Base-by-base conservation (phyloP, 495 filamentous ascomycete species). In the Penicillium salamii region DNA sequence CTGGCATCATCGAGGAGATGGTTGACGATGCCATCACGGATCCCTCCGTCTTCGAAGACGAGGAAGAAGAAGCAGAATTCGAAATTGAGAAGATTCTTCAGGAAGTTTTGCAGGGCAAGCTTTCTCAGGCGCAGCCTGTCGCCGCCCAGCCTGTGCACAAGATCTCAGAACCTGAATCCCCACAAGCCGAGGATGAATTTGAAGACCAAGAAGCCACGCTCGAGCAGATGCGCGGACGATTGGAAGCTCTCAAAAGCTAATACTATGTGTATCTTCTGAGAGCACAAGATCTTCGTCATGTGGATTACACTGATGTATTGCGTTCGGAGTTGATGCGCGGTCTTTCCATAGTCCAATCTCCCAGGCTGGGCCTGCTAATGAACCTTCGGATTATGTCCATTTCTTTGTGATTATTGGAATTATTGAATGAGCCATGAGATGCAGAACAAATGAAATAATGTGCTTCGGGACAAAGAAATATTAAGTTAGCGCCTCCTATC, bases 1-100 rank as follows among this genome's bases (percentile, higher is more conserved):
- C 93, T 2, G 93, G 95, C 3, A 91, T 98, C 53, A 96, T 98
- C 50, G 93, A 98, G 71, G 93, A 98, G 74, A 96, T 97, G 86
- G 84, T 95, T 11, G 86, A 82, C 34, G 93, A 97, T 63, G 82
- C 77, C 33, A 68, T 97, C 54, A 90, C 90, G n/a, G 81, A 85
- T 57, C 79, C 82, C 33, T 75, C 83, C 46, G 48, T 87, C 28
- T 63, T 83, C 17, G 88, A 91, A 53, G 89, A 87, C 14, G 90
- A 93, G 64, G 86, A 91, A 31, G 83, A 84, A n/a, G 91, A 96
- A 72, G 90, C 86, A 4, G 90, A 97, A 56, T 76, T 75, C 24
- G 91, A 97, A 72, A 90, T 96, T 13, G 93, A 96, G 53, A 95
- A 93, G 77, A 85, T 96, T 14, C 70, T 97, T 17, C 84, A 88